Base-by-base conservation (phyloP, 2,329 filamentous ascomycete genomes). In the Talaromyces verruculosus region DNA sequence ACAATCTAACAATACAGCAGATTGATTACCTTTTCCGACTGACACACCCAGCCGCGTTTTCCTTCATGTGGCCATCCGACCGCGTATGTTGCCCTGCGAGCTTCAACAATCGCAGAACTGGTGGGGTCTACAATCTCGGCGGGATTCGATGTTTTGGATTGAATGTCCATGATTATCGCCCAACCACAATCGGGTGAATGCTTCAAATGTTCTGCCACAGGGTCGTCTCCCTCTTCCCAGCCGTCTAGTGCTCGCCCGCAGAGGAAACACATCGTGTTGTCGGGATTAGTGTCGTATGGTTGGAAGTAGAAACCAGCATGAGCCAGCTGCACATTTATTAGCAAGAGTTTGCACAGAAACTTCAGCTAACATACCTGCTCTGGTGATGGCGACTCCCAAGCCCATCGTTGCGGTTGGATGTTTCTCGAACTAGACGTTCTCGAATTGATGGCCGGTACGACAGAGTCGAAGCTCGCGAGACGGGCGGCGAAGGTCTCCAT, bases 251-350 rank as follows among this genome's bases (percentile, higher is more conserved):
- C 87, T 75, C 92, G 91, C 68, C 88, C 83, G 80, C 95, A 99
- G 43, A 93, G 84, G 78, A 96, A 98, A 77, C 95, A 99, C 71
- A 88, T 86, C 58, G 91, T 91, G 77, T 98, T 98, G 77, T 99
- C 95, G 43, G 89, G 89, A 73, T 88, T 91, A 57, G 87, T 85
- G 61, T 87, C 83, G 15, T 86, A 87, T 1, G 95, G 94, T 67
- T 89, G 87, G 80, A 92, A 98, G 80, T 90, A 95, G 81, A 99
- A 97, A 43, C 95, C 95, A 65, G 95, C 94, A 74, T 87, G 88
- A 4, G 95, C 94, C 72, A 99, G 89, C 91, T 97, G 22, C 4
- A 30, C 30, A 49, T 39, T 45, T 61, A 60, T 68, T 60, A 71
- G 65, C 51, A 11, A 25, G 0, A 66, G 25, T 37, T 37, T 45